phyloP scores from a whole-genome alignment of 805 yeast genomes.

The Metschnikowia dekortorum region DNA sequence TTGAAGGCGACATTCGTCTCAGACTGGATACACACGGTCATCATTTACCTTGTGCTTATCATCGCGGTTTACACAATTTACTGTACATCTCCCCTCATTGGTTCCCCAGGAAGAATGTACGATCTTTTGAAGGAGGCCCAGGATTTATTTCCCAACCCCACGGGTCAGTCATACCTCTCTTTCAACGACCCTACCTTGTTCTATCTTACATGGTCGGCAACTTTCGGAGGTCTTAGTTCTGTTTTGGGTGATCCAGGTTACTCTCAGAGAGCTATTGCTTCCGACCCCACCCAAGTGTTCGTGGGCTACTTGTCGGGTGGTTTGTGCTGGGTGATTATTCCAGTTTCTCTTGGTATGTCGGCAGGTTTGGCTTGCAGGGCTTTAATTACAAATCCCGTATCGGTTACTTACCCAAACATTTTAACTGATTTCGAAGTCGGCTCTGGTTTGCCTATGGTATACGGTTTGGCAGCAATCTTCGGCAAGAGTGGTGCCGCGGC shows the following conservation, averaged over 20 bases:
- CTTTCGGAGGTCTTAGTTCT: slow-evolving; percentile 11
- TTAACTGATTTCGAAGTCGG: slow-evolving; percentile 3
- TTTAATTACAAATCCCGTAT: slow-evolving; percentile 18
- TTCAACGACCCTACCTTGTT: slow-evolving; percentile 16
- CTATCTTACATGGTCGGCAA: slow-evolving; percentile 13
- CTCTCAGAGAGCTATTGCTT: slow-evolving; percentile 42
- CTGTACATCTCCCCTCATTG: slow-evolving; percentile 34
- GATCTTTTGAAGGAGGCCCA: slow-evolving; percentile 34
- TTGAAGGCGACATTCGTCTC: slow-evolving; percentile 77
- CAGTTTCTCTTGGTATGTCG: slow-evolving; percentile 27
- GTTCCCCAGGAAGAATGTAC: slow-evolving; percentile 42
- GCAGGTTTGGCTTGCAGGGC: slow-evolving; percentile 39
- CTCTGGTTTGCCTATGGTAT: slow-evolving; percentile 34
- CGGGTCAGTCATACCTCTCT: slow-evolving; percentile 8
- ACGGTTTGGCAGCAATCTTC: slow-evolving; percentile 28
- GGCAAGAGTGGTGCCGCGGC: slow-evolving; percentile 43
- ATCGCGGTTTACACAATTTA: slow-evolving; percentile 30
- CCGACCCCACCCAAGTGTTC: slow-evolving; percentile 37
- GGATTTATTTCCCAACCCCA: background rate
- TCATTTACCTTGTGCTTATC: slow-evolving; percentile 37
- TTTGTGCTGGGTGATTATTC: slow-evolving; percentile 42
- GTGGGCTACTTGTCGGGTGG: slow-evolving; percentile 46
- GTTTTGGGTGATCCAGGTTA: slow-evolving; percentile 22
- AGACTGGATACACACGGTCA: slow-evolving; percentile 63
- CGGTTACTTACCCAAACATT: slow-evolving; percentile 7